phyloP scores from a whole-genome alignment of 805 yeast genomes.

The Kregervanrija fluxuum region DNA sequence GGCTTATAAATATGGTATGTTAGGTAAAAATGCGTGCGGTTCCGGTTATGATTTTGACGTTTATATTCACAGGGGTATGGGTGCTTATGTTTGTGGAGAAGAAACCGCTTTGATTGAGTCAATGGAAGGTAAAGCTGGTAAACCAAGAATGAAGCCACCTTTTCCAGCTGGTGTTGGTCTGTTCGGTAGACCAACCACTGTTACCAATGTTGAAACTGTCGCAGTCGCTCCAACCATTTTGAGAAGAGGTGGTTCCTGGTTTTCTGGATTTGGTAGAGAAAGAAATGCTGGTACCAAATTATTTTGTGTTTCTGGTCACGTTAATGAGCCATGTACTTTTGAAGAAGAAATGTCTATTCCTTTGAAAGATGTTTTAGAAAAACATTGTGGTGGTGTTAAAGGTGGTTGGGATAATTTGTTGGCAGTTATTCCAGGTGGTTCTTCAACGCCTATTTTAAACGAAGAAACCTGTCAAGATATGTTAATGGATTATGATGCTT shows the following conservation, averaged over 20 bases:
- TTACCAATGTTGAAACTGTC: slow-evolving; percentile 86
- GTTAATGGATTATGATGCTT: slow-evolving; percentile 83
- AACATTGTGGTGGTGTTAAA: slow-evolving; percentile 83
- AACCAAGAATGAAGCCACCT: slow-evolving; percentile 90
- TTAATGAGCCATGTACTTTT: slow-evolving; percentile 86
- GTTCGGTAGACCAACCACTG: slow-evolving; percentile 87
- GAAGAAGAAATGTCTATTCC: slow-evolving; percentile 94
- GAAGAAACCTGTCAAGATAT: slow-evolving; percentile 59
- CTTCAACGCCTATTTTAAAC: slow-evolving; percentile 78
- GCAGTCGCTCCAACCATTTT: slow-evolving; percentile 85
- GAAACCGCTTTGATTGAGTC: slow-evolving; percentile 87
- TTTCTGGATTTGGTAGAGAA: slow-evolving; percentile 76
- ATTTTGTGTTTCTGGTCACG: slow-evolving; percentile 84
- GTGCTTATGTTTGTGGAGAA: slow-evolving; percentile 90
- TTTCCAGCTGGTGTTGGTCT: slow-evolving; percentile 93
- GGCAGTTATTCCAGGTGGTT: slow-evolving; percentile 88
- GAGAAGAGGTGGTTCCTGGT: slow-evolving; percentile 88
- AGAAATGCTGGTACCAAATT: slow-evolving; percentile 79
- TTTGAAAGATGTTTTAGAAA: slow-evolving; percentile 71
- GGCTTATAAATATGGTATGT: slow-evolving; percentile 72
- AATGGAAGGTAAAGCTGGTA: slow-evolving; percentile 88
- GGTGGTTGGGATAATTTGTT: slow-evolving; percentile 92
- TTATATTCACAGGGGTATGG: slow-evolving; percentile 86
- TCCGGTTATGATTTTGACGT: slow-evolving; percentile 81
- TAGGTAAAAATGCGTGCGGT: slow-evolving; percentile 84